phyloP scores from a whole-genome alignment of 1,139 yeast genomes.

The Scheffersomyces illinoinensis region DNA sequence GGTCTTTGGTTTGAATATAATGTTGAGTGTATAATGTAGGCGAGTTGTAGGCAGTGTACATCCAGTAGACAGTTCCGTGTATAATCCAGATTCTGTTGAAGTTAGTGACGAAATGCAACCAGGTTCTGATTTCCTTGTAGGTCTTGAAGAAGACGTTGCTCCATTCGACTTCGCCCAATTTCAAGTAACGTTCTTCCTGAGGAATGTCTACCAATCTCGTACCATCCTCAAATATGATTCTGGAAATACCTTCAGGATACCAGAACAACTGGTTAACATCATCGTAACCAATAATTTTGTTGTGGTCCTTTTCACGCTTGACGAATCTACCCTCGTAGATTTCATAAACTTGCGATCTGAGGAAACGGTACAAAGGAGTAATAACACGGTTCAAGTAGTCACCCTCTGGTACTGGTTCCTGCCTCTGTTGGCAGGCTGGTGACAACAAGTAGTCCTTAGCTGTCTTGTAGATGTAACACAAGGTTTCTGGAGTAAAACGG shows the following conservation, averaged over 20 bases:
- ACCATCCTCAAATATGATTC: conserved; percentile 89
- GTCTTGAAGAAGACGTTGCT: conserved; percentile 91
- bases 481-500: conserved; percentile 88
- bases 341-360: conserved; percentile 95
- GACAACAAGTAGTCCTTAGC: conserved; percentile 86
- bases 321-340: conserved; percentile 92
- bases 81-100: conserved; percentile 98
- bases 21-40: conserved; percentile 87
- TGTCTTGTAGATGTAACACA: conserved; percentile 91
- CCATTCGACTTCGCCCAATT: conserved; percentile 94
- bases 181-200: conserved; percentile 81
- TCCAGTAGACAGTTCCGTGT: conserved; percentile 89
- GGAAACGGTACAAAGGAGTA: conserved; percentile 87
- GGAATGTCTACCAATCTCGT: conserved; percentile 89
- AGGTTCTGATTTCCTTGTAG: conserved; percentile 93
- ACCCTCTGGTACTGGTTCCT: conserved; percentile 94
- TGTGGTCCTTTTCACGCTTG: conserved; percentile 96
- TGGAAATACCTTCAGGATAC: conserved; percentile 98
- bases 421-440: conserved; percentile 87
- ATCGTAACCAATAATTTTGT: conserved; percentile 93
- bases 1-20: conserved; percentile 79
- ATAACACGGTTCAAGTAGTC: conserved; percentile 89
- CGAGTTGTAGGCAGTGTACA: conserved; percentile 90
- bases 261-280: conserved; percentile 98
- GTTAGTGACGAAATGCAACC: conserved; percentile 95